Base-by-base conservation (phyloP, 345 rosid species). In the Euphorbia pulcherrima region DNA sequence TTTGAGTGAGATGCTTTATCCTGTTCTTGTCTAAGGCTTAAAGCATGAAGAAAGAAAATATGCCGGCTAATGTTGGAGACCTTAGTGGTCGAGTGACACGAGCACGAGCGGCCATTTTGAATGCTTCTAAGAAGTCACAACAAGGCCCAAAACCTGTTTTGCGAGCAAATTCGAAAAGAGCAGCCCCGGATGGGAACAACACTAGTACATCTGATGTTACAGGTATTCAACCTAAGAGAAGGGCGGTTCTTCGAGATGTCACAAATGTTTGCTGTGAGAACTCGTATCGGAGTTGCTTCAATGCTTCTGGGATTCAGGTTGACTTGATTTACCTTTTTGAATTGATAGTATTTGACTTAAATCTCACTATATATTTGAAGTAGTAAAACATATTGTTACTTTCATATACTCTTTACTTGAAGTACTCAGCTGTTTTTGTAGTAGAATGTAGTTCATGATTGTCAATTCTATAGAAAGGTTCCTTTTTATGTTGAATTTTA, bases 231-330 rank as follows among this genome's bases (percentile, higher is more conserved):
- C 66, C 65, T 69, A 88, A 87, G 85, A 87, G 80, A 79, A 82
- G 88, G 78, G 87, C 91, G 27, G 80, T 81, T 70, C 90, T 92
- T 68, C 81, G 79, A 69, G 95, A 92, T 77, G 81, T 90, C 67
- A 83, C 97, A 14, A 90, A 90, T 75, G 81, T 87, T 74, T 73
- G 74, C 56, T 83, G 86, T 67, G 68, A 72, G 30, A 71, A 44
- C 71, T 72, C 86, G 24, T 76, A 79, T 55, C 68, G 21, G 41
- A 86, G 75, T 71, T 85, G 86, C 82, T 76, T 85, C 68, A 83
- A 72, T 66, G 83, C 85, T 67, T 60, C 82, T 29, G 83, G 83
- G 74, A 60, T 80, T 71, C 80, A 87, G 92, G 98, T 85, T 56
- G 58, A 73, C 55, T 20, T 62, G 61, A 61, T 52, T 40, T 54